phyloP scores from a whole-genome alignment of 768 basidiomycete genomes.

The Gyrodon lividus region DNA sequence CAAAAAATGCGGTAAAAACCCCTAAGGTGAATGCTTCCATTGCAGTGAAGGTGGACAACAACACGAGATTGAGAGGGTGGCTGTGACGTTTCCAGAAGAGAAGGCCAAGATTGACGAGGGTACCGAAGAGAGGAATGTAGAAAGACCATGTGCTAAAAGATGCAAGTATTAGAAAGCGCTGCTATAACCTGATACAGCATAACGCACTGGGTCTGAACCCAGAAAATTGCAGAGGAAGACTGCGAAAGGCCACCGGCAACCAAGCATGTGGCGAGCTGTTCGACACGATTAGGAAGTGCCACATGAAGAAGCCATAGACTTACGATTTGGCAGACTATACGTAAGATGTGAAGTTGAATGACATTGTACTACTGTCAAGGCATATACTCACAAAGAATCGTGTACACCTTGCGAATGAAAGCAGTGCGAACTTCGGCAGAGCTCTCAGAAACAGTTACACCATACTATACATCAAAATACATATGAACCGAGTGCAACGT shows the following conservation, averaged over 20 bases:
- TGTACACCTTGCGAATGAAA: slow-evolving; percentile 91
- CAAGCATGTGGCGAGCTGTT: slow-evolving; percentile 68
- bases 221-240: slow-evolving; percentile 56
- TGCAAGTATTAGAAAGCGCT: slow-evolving; percentile 1
- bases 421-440: slow-evolving; percentile 75
- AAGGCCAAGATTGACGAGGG: slow-evolving; percentile 73
- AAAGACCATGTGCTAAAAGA: slow-evolving; percentile 68
- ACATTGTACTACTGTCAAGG: background rate
- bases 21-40: slow-evolving; percentile 92
- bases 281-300: slow-evolving; percentile 2
- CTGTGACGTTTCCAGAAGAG: slow-evolving; percentile 93
- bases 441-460: slow-evolving; percentile 76
- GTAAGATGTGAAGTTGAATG: slow-evolving; percentile 4
- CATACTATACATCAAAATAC: slow-evolving; percentile 52
- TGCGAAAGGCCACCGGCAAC: slow-evolving; percentile 73
- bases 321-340: slow-evolving; percentile 72
- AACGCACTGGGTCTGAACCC: slow-evolving; percentile 71
- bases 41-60: slow-evolving; percentile 84
- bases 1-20: slow-evolving; percentile 74
- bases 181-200: background rate
- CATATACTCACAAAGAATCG: slow-evolving; percentile 71
- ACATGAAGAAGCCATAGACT: slow-evolving; percentile 10
- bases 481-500: slow-evolving; percentile 6
- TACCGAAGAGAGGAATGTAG: slow-evolving; percentile 76
- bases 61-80: slow-evolving; percentile 82